phyloP scores from a whole-genome alignment of 2,329 filamentous ascomycete genomes.

The Aphanocladium album region DNA sequence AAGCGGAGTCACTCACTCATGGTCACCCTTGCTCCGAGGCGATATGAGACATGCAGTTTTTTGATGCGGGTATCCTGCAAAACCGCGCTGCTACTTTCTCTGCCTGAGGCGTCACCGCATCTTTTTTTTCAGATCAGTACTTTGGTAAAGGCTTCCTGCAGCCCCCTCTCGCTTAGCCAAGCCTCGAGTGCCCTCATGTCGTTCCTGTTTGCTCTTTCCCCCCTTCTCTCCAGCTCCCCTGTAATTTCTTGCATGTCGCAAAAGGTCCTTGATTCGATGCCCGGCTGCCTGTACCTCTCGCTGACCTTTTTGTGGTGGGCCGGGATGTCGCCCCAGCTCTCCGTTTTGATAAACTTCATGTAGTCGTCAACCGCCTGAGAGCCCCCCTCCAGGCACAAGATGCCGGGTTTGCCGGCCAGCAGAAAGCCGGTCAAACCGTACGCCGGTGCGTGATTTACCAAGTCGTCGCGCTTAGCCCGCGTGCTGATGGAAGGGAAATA shows the following conservation, averaged over 20 bases:
- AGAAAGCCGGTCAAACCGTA: slow-evolving; percentile 55
- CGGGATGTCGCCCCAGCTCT: slow-evolving; percentile 59
- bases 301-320: slow-evolving; percentile 59
- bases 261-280: slow-evolving; percentile 37
- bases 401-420: slow-evolving; percentile 54
- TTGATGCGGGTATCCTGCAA: no score
- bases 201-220: slow-evolving; percentile 43
- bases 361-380: slow-evolving; percentile 48
- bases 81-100: no score
- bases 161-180: slow-evolving; percentile 41
- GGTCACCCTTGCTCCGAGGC: no score
- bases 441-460: slow-evolving; percentile 47
- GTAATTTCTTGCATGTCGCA: slow-evolving; percentile 54
- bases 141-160: slow-evolving; percentile 40
- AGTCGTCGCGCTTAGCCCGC: slow-evolving; percentile 52
- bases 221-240: slow-evolving; percentile 41
- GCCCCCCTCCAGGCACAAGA: slow-evolving; percentile 46
- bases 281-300: slow-evolving; percentile 45
- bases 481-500: slow-evolving; percentile 60
- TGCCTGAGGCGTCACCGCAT: no score
- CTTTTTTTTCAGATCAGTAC: slow-evolving; percentile 28
- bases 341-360: slow-evolving; percentile 59
- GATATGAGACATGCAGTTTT: no score
- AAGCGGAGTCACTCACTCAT: no score
- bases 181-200: slow-evolving; percentile 50